These are phyloP conservation scores for Raphanus hybrid DNA, from an alignment of 441 rosid species.

Conservation along the genomic window DNA sequence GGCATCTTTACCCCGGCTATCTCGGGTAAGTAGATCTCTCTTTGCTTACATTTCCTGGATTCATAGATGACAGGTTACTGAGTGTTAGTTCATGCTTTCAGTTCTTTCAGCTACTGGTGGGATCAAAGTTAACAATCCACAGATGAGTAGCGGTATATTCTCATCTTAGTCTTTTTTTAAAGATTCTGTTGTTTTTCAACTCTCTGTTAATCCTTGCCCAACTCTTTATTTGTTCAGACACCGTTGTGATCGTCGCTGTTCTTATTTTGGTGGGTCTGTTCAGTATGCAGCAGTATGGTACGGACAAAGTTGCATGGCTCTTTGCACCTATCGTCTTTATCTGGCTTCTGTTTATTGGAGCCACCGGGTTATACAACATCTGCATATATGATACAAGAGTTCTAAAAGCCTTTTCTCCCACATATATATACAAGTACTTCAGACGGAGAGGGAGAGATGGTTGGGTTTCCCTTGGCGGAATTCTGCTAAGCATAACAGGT, in stretches of 20 bases:
- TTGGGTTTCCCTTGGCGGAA: conserved; percentile 38
- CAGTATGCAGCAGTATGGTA: conserved; percentile 46
- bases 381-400: conserved; percentile 32
- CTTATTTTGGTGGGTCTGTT: conserved; percentile 42
- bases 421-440: conserved; percentile 39
- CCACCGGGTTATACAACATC: conserved; percentile 42
- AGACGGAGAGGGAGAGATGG: conserved; percentile 39
- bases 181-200: not conserved
- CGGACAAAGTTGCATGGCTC: conserved; percentile 48
- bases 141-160: conserved; percentile 35
- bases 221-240: conserved; percentile 24
- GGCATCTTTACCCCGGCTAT: conserved; percentile 98
- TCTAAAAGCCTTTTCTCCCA: conserved; percentile 41
- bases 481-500: conserved; percentile 44
- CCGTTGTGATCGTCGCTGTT: conserved; percentile 37
- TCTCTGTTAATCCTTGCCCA: not conserved
- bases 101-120: conserved; percentile 49
- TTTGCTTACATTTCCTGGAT: not conserved
- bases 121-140: conserved; percentile 32
- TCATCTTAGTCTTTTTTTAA: not conserved
- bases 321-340: conserved; percentile 44
- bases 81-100: conserved; percentile 13
- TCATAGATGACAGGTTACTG: not conserved
- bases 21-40: conserved; percentile 59
- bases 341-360: conserved; percentile 45